These are phyloP conservation scores for Bondarzewia mesenterica DNA, from an alignment of 1,284 basidiomycete species.

Conservation along the genomic window DNA sequence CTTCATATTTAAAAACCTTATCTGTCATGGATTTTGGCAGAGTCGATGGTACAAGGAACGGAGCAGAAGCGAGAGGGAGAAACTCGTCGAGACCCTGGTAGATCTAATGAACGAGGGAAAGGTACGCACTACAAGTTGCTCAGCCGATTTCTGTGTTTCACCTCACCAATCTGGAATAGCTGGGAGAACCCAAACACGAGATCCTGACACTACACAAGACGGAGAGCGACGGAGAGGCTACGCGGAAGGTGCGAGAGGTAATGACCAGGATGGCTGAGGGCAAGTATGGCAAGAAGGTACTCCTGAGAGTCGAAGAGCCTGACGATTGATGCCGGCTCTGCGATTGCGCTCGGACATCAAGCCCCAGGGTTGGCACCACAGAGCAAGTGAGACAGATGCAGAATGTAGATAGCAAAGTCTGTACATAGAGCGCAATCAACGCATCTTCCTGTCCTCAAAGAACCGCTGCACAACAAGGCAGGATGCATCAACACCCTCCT, in stretches of 20 bases:
- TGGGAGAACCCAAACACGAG: constrained; percentile 60
- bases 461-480: constrained; percentile 46
- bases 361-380: neutral
- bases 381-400: constrained; percentile 3
- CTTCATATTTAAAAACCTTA: constrained; percentile 78
- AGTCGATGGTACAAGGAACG: constrained; percentile 58
- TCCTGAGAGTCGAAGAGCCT: constrained; percentile 43
- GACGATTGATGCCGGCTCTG: constrained; percentile 6
- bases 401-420: constrained; percentile 8
- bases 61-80: constrained; percentile 28
- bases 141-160: neutral
- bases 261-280: constrained; percentile 45
- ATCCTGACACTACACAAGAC: constrained; percentile 44
- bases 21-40: constrained; percentile 71
- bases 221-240: constrained; percentile 47
- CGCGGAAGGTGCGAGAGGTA: constrained; percentile 35
- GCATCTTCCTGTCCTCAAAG: constrained; percentile 85
- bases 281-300: constrained; percentile 60
- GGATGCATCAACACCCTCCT: constrained; percentile 10
- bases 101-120: constrained; percentile 44
- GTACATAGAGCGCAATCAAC: constrained; percentile 29
- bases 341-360: too few species aligned
- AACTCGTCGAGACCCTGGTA: constrained; percentile 44
- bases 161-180: constrained; percentile 26
- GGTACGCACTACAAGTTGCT: constrained; percentile 26